A percentile compares a stretch with the other conserved stretches of the same genome.
Evolutionary conservation across 1,284 basidiomycete species (phyloP).

Genomic region (Ceratobasidium sp.): DNA sequence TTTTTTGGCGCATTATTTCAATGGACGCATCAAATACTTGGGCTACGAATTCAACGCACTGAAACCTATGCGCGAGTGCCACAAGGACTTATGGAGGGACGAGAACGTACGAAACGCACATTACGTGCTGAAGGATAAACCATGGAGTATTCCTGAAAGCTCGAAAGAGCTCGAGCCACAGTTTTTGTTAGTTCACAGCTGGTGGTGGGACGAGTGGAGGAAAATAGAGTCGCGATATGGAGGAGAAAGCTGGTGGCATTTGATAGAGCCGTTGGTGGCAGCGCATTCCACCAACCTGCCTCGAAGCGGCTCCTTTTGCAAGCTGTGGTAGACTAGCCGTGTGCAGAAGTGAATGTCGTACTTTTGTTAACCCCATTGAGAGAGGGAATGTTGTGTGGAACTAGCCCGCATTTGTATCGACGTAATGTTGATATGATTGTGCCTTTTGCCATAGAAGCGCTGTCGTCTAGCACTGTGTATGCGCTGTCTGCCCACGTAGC

Average conservation of each 20-base stretch:
- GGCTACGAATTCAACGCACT: constrained; percentile 90
- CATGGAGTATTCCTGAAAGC: constrained; percentile 42
- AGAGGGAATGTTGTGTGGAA: no score
- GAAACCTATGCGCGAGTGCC: constrained; percentile 80
- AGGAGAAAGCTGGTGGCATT: constrained; percentile 2
- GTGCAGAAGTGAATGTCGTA: no score
- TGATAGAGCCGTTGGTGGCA: neutral
- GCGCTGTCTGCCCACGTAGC: no score
- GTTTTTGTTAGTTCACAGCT: constrained; percentile 24
- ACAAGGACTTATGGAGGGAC: constrained; percentile 81
- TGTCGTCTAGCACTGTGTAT: no score
- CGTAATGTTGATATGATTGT: no score
- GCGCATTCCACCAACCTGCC: no score
- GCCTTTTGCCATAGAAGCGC: no score
- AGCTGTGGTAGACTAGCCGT: no score
- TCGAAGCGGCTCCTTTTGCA: no score
- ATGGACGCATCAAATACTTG: constrained; percentile 79
- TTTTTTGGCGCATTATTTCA: constrained; percentile 85
- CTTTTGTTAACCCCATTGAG: no score
- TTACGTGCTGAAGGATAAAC: constrained; percentile 49
- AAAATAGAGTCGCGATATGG: neutral
- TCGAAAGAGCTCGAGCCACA: constrained; percentile 4
- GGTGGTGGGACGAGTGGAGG: constrained; percentile 42
- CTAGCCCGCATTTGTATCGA: no score
- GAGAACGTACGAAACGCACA: constrained; percentile 67